A percentile compares a stretch with the other conserved stretches of the same genome.
phyloP scores from a whole-genome alignment of 176 grass and related monocot species.

The Oropetium thomaeum region DNA sequence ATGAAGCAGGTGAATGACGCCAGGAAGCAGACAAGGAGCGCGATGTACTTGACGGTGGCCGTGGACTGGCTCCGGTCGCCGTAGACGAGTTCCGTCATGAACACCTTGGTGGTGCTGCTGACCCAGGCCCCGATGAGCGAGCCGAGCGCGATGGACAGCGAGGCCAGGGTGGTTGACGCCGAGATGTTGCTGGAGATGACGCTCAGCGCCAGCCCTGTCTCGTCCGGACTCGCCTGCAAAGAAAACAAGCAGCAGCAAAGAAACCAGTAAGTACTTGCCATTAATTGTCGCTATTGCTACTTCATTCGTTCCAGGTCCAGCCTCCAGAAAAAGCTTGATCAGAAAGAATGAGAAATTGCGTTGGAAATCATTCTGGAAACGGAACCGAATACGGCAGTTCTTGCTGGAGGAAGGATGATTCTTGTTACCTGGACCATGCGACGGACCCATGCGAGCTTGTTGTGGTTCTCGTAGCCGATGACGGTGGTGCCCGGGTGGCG shows the following conservation, averaged over 20 bases:
- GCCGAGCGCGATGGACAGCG: slow-evolving; percentile 74
- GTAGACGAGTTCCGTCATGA: slow-evolving; percentile 77
- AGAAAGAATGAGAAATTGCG: neutral
- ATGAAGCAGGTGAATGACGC: slow-evolving; percentile 96
- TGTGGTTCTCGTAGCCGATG: slow-evolving; percentile 95
- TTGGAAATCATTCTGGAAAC: neutral
- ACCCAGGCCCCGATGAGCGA: slow-evolving; percentile 89
- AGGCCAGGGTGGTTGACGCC: slow-evolving; percentile 79
- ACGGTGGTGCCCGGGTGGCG: slow-evolving; percentile 54
- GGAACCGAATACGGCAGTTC: neutral
- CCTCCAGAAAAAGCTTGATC: neutral
- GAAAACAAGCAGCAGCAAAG: neutral
- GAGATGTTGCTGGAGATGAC: slow-evolving; percentile 84
- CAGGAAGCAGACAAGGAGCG: slow-evolving; percentile 85
- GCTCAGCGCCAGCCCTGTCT: slow-evolving; percentile 58
- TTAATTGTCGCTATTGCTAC: too few species aligned
- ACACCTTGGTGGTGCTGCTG: slow-evolving; percentile 65
- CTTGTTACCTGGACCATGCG: slow-evolving; percentile 59
- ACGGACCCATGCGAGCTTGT: slow-evolving; percentile 82
- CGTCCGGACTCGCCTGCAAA: slow-evolving; percentile 41
- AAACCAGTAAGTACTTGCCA: too few species aligned
- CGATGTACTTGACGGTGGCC: slow-evolving; percentile 81
- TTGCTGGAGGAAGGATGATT: too few species aligned
- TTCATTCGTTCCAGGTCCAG: neutral
- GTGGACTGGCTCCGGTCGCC: slow-evolving; percentile 71